Evolutionary conservation across 2,329 filamentous ascomycete genomes (phyloP), one percentile per base, ranked within the genome.

Genomic region (Samsoniella hepiali): DNA sequence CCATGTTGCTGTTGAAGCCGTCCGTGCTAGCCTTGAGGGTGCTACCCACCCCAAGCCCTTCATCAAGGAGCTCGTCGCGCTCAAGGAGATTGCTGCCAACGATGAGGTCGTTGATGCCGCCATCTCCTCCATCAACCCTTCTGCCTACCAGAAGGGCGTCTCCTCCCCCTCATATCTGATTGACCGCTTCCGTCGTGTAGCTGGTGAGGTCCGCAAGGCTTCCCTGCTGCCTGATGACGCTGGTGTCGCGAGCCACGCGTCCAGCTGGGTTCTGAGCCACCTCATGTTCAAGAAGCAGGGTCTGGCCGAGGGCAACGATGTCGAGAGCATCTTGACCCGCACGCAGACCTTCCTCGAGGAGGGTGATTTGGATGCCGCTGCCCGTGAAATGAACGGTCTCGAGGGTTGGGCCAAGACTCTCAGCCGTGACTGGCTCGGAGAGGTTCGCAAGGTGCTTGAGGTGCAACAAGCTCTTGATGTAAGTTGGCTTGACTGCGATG

Each of bases 401-500:
- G 85, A 89, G 66, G 95, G 95, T 32, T 99, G 95, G 95, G 93
- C 94, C 55, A 97, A 95, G 83, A 94, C 93, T 47, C 79, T 99
- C 73, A 96, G 91, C 77, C 88, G 90, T 72, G 95, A 99, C 77
- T 99, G 95, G 95, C 78, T 99, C 69, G 84, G 84, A 59, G 95
- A 99, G 82, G 91, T 93, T 66, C 87, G 95, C 74, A 90, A 93
- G 79, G 91, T 96, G 68, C 81, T 99, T 72, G 95, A 99, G 80
- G 95, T 98, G 68, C 89, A 91, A 78, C 95, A 99, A 80, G 95
- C 95, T 72, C 83, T 99, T 71, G 95, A 99, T 77, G 95, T 97
- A 78, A 87, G 88, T 84, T 45, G 38, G 51, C 3, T 22, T 32
- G 45, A 15, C 56, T 58, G 57, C 59, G 29, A n/a, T 55, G 42